These are phyloP conservation scores for Tylopilus sp. DNA, from an alignment of 1,284 basidiomycete species.

Conservation along the genomic window DNA sequence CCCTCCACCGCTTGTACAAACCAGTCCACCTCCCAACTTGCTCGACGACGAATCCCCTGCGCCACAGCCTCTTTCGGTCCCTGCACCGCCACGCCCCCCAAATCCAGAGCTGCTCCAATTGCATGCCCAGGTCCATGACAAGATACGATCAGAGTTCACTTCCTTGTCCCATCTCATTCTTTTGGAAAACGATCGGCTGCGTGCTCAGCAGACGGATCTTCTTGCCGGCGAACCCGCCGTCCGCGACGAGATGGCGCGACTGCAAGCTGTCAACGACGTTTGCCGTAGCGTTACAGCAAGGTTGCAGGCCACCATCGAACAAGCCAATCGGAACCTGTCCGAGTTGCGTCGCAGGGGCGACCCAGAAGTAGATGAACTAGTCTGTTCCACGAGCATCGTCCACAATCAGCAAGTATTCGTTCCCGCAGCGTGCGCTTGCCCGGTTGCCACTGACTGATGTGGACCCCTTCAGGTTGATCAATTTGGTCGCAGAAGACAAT, in stretches of 20 bases:
- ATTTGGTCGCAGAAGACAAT: slow-evolving; percentile 96
- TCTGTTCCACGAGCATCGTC: slow-evolving; percentile 92
- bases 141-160: slow-evolving; percentile 65
- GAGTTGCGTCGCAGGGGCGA: slow-evolving; percentile 72
- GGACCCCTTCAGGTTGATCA: slow-evolving; percentile 66
- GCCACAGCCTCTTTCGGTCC: slow-evolving; percentile 30
- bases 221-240: slow-evolving; percentile 88
- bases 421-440: slow-evolving; percentile 4
- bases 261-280: slow-evolving; percentile 91
- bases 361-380: slow-evolving; percentile 86
- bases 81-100: slow-evolving; percentile 76
- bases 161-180: slow-evolving; percentile 62
- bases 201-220: slow-evolving; percentile 78
- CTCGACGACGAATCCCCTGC: slow-evolving; percentile 47
- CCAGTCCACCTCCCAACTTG: slow-evolving; percentile 41
- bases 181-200: slow-evolving; percentile 70
- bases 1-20: slow-evolving; percentile 24
- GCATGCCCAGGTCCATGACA: slow-evolving; percentile 76
- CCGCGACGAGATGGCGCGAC: slow-evolving; percentile 90
- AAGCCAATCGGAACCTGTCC: slow-evolving; percentile 62
- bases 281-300: slow-evolving; percentile 75
- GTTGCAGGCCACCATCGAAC: slow-evolving; percentile 56
- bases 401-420: slow-evolving; percentile 79
- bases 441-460: slow-evolving; percentile 14
- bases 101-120: slow-evolving; percentile 83